Evolutionary conservation across 768 basidiomycete genomes (phyloP).

Genomic region (Russula virescens): DNA sequence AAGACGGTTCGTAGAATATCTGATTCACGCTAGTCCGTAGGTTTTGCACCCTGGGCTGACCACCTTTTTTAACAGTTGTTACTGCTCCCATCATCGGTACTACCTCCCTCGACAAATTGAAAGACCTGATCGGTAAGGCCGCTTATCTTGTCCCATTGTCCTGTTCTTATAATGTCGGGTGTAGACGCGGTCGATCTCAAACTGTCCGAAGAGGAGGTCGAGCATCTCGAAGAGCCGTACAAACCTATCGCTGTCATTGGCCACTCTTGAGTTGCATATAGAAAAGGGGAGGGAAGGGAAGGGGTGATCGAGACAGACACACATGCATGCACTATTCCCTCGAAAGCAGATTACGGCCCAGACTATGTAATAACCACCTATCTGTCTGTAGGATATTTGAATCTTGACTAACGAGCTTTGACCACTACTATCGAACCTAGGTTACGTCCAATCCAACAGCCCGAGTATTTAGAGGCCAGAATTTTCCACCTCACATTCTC

Average conservation of each 20-base stretch:
- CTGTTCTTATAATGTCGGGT: not conserved
- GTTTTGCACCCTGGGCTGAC: not conserved
- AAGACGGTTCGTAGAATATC: constrained; percentile 29
- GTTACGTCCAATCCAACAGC: not conserved
- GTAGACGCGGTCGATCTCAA: constrained; percentile 33
- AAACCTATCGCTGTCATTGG: constrained; percentile 19
- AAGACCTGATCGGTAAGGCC: constrained; percentile 30
- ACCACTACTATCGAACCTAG: not conserved
- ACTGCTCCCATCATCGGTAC: constrained; percentile 37
- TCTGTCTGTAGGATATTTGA: not conserved
- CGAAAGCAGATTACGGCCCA: not conserved
- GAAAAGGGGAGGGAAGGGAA: not conserved
- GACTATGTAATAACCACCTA: not conserved
- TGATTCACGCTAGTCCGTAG: too few relatives aligned
- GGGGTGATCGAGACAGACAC: too few relatives aligned
- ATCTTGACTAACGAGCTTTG: not conserved
- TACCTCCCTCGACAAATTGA: constrained; percentile 31
- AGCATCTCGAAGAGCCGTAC: constrained; percentile 38
- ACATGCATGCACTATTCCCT: too few relatives aligned
- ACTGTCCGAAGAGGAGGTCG: constrained; percentile 38
- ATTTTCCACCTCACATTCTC: not conserved
- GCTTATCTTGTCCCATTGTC: not conserved
- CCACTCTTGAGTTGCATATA: not conserved
- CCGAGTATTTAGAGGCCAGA: not conserved
- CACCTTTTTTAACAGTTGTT: constrained; percentile 9